phyloP scores from a whole-genome alignment of 768 basidiomycete genomes.

The Psilocybe subaeruginosa region DNA sequence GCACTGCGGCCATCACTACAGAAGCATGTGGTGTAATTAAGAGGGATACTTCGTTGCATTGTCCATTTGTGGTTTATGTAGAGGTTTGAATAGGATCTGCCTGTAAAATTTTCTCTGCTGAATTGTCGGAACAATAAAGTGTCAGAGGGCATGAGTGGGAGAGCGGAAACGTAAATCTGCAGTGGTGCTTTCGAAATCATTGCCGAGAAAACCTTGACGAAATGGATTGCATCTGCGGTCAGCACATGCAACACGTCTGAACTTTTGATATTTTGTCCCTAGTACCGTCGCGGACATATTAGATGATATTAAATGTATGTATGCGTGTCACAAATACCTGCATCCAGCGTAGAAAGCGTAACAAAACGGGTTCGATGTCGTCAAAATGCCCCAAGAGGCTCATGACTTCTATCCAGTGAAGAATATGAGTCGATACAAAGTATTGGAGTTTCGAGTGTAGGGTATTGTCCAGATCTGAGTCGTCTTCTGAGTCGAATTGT shows the following conservation, averaged over 20 bases:
- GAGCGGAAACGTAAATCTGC: not conserved
- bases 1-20: too few species aligned
- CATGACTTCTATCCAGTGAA: not conserved
- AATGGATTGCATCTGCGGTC: not conserved
- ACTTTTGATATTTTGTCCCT: not conserved
- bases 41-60: not conserved
- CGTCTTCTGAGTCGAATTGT: not conserved
- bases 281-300: not conserved
- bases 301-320: too few species aligned
- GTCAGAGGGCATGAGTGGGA: not conserved
- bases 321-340: not conserved
- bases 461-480: not conserved
- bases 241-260: not conserved
- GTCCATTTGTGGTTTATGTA: not conserved
- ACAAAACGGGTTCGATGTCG: not conserved
- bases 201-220: not conserved
- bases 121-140: not conserved
- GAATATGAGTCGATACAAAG: not conserved
- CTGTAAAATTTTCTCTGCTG: not conserved
- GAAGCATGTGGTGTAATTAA: too few species aligned
- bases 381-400: not conserved
- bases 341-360: not conserved
- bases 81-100: not conserved
- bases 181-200: not conserved
- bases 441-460: not conserved